Conservation (phyloP, 768 basidiomycete genomes). For the Omphalotus guepiniiformis region DNA sequence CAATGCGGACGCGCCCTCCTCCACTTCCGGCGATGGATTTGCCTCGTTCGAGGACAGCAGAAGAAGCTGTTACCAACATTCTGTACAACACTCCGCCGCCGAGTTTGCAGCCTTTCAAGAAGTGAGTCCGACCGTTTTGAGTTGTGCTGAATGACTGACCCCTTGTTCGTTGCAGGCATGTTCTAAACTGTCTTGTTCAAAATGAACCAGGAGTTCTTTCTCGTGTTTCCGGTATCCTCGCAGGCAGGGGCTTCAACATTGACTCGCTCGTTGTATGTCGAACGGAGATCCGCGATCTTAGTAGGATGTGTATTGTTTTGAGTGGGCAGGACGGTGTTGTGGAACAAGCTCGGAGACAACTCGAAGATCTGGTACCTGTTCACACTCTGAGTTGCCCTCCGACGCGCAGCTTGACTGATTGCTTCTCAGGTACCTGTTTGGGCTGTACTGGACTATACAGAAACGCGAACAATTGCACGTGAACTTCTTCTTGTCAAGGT, state of each 20-base stretch:
- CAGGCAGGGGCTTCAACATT: constrained; percentile 97
- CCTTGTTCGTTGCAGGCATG: constrained; percentile 55
- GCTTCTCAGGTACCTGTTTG: constrained; percentile 86
- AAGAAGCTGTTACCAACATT: constrained; percentile 97
- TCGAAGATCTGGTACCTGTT: constrained; percentile 86
- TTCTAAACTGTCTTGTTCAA: constrained; percentile 96
- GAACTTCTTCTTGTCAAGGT: constrained; percentile 95
- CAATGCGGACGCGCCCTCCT: constrained; percentile 69
- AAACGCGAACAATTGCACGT: constrained; percentile 86
- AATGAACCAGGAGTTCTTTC: constrained; percentile 99
- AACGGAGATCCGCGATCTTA: constrained; percentile 94
- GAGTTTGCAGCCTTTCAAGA: constrained; percentile 88
- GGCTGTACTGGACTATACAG: constrained; percentile 98
- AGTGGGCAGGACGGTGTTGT: constrained; percentile 97
- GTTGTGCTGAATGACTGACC: constrained; percentile 9
- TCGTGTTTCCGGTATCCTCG: constrained; percentile 94
- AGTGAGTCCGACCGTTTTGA: constrained; percentile 42
- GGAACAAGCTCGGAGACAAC: constrained; percentile 92
- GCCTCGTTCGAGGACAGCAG: constrained; percentile 80
- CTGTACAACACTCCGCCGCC: constrained; percentile 95
- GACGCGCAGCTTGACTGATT: not conserved
- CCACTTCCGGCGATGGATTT: constrained; percentile 82
- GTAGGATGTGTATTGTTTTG: constrained; percentile 97
- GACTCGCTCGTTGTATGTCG: constrained; percentile 98
- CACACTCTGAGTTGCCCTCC: not conserved